Percentiles rank a stretch among this genome's conserved stretches.
These are phyloP conservation scores for Nothophaeocryptopus gaeumannii DNA, from an alignment of 2,329 filamentous ascomycete genomes.

Conservation along the genomic window DNA sequence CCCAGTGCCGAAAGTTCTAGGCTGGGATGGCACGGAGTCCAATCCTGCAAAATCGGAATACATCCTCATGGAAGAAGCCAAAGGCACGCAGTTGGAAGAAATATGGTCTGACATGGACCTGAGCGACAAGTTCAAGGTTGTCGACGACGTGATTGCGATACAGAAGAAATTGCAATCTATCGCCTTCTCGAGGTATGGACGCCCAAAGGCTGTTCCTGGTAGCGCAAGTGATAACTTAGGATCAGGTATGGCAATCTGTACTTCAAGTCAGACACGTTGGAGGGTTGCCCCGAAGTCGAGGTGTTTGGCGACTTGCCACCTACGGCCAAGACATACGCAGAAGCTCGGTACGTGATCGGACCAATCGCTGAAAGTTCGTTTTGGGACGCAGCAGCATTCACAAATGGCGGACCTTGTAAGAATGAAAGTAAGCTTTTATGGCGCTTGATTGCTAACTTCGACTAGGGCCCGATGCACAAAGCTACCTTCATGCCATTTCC, in stretches of 20 bases:
- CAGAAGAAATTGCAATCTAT: constrained; percentile 39
- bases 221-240: neutral
- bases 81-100: constrained; percentile 30
- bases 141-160: constrained; percentile 37
- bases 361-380: constrained; percentile 37
- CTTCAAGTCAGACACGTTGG: constrained; percentile 34
- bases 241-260: constrained; percentile 41
- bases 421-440: neutral
- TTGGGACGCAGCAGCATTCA: constrained; percentile 34
- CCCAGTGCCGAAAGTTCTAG: constrained; percentile 28
- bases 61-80: constrained; percentile 34
- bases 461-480: constrained; percentile 9
- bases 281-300: constrained; percentile 32
- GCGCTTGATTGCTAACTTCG: constrained; percentile 1
- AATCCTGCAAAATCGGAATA: constrained; percentile 30
- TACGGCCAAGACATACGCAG: constrained; percentile 33
- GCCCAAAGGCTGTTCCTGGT: constrained; percentile 16
- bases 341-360: constrained; percentile 38
- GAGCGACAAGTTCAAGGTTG: constrained; percentile 30
- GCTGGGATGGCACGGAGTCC: constrained; percentile 21
- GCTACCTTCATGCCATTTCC: constrained; percentile 10
- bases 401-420: constrained; percentile 38
- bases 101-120: constrained; percentile 33
- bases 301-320: constrained; percentile 4
- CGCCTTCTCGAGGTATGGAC: constrained; percentile 35